Evolutionary conservation across 306 rosid genomes (phyloP).

Genomic region (Senna siamea): DNA sequence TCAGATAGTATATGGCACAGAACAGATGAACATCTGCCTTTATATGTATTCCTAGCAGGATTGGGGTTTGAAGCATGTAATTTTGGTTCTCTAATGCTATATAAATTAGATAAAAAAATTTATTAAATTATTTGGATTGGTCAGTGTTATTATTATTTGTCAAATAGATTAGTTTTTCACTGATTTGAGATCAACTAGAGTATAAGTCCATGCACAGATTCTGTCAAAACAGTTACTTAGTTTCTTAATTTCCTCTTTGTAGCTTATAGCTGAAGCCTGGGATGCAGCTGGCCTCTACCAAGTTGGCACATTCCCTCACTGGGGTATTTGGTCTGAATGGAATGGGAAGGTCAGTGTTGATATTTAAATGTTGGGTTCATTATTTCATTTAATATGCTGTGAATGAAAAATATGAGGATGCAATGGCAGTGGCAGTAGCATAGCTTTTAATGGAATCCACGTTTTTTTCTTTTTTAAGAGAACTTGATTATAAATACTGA

Average conservation of each 20-base stretch:
- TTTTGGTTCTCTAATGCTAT: slow-evolving; percentile 5
- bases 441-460: slow-evolving; percentile 25
- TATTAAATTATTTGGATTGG: slow-evolving; percentile 38
- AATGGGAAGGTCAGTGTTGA: slow-evolving; percentile 86
- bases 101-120: slow-evolving; percentile 7
- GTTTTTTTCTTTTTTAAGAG: background rate
- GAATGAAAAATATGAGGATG: slow-evolving; percentile 24
- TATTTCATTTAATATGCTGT: slow-evolving; percentile 20
- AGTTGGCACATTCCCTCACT: slow-evolving; percentile 94
- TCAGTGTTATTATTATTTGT: slow-evolving; percentile 21
- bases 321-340: slow-evolving; percentile 99
- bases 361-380: slow-evolving; percentile 30
- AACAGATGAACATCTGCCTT: slow-evolving; percentile 1
- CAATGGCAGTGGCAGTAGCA: slow-evolving; percentile 6
- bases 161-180: slow-evolving; percentile 28
- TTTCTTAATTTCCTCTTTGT: slow-evolving; percentile 41
- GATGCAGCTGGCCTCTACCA: slow-evolving; percentile 97
- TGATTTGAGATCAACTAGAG: slow-evolving; percentile 36
- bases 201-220: background rate
- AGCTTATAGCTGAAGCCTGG: slow-evolving; percentile 99
- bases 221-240: background rate
- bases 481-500: slow-evolving; percentile 9
- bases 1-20: background rate
- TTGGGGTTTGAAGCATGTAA: slow-evolving; percentile 2
- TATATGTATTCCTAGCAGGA: slow-evolving; percentile 1